These are phyloP conservation scores for Cryphonectria parasitica DNA, from an alignment of 2,329 filamentous ascomycete species.

Conservation along the genomic window DNA sequence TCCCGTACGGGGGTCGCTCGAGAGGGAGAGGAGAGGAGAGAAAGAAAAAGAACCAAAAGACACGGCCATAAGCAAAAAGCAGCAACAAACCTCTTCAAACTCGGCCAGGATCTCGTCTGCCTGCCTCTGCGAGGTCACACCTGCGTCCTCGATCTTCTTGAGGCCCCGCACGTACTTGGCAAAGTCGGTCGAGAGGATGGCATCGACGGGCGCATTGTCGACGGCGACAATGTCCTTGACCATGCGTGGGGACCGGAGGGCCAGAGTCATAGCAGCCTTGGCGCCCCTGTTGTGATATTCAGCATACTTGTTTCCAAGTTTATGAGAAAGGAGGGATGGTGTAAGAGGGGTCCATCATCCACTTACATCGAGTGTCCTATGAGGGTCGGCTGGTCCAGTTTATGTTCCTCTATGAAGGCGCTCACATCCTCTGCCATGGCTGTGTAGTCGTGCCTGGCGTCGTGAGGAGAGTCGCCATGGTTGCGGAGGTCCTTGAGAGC, in stretches of 20 bases:
- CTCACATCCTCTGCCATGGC: slow-evolving; percentile 84
- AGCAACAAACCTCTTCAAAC: slow-evolving; percentile 67
- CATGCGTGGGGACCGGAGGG: slow-evolving; percentile 69
- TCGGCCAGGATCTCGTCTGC: slow-evolving; percentile 78
- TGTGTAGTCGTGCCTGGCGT: slow-evolving; percentile 74
- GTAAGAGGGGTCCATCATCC: background rate
- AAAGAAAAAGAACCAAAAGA: background rate
- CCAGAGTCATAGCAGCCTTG: slow-evolving; percentile 88
- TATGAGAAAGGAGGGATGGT: background rate
- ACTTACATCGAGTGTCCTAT: slow-evolving; percentile 92
- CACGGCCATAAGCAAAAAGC: background rate
- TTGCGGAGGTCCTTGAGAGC: slow-evolving; percentile 81
- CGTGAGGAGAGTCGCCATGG: slow-evolving; percentile 87
- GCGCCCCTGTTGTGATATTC: slow-evolving; percentile 65
- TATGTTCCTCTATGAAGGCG: slow-evolving; percentile 74
- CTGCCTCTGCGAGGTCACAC: slow-evolving; percentile 70
- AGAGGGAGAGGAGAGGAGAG: too few species aligned
- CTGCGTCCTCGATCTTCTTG: slow-evolving; percentile 74
- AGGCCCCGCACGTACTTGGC: slow-evolving; percentile 81
- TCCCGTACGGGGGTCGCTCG: too few species aligned
- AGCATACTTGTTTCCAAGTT: background rate
- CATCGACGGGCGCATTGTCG: slow-evolving; percentile 90
- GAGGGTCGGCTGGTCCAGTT: slow-evolving; percentile 70
- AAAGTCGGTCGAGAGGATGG: slow-evolving; percentile 74
- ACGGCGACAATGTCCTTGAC: slow-evolving; percentile 78